Percentiles rank a stretch among this genome's conserved stretches.
Conservation (phyloP, 192 early-diverging fungal genomes). For the Podila clonocystis region DNA sequence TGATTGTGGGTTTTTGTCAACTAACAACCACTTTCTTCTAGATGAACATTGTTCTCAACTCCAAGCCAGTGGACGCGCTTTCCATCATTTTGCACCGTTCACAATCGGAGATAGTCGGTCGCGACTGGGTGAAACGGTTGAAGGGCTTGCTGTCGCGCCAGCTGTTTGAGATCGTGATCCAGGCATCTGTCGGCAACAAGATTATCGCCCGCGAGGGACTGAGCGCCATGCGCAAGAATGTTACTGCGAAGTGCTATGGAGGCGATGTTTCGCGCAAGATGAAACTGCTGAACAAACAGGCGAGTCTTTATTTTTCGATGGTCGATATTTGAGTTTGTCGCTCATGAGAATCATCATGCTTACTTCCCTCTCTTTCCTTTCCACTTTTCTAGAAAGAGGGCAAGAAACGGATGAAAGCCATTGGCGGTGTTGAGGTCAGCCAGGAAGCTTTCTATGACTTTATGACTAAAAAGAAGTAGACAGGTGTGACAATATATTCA, state of each 20-base stretch:
- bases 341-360: not conserved
- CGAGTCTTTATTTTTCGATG: conserved; percentile 1
- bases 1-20: not conserved
- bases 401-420: conserved; percentile 91
- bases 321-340: not conserved
- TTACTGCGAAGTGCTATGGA: conserved; percentile 97
- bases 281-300: conserved; percentile 94
- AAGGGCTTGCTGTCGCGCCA: conserved; percentile 89
- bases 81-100: conserved; percentile 87
- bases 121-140: conserved; percentile 85
- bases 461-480: conserved; percentile 60
- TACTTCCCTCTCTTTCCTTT: not conserved
- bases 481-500: not conserved
- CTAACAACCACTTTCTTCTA: not conserved
- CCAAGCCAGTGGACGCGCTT: conserved; percentile 92
- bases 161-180: conserved; percentile 95
- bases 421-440: conserved; percentile 89
- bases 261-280: conserved; percentile 97
- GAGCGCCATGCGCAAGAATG: conserved; percentile 90
- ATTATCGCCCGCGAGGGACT: conserved; percentile 89
- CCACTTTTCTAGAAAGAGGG: conserved; percentile 75
- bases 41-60: conserved; percentile 92
- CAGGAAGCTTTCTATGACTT: conserved; percentile 90
- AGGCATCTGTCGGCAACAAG: conserved; percentile 85
- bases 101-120: conserved; percentile 73